Conservation (phyloP, 2,329 filamentous ascomycete genomes). For the Leptographium wingfieldii region DNA sequence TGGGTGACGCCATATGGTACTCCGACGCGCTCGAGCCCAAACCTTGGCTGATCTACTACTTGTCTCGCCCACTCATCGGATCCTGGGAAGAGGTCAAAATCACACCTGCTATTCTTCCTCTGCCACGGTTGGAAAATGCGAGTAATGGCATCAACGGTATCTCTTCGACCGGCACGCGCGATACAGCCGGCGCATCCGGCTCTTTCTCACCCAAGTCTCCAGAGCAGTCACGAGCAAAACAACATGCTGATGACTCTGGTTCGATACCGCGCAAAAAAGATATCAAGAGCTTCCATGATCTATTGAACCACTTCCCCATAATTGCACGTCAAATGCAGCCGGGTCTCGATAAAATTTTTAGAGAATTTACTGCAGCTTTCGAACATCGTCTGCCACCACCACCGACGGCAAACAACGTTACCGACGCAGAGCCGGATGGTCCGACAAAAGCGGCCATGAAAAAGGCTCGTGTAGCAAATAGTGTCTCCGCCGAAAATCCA, state of each 20-base stretch:
- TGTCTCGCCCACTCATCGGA: conserved; percentile 78
- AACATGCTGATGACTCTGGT: conserved; percentile 21
- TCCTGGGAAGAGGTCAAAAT: conserved; percentile 66
- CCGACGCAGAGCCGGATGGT: conserved; percentile 45
- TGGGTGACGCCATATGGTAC: conserved; percentile 78
- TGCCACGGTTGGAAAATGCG: neutral
- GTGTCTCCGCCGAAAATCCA: conserved; percentile 19
- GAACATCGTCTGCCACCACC: conserved; percentile 74
- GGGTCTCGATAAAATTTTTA: conserved; percentile 77
- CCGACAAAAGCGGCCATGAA: conserved; percentile 43
- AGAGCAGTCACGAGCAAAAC: neutral
- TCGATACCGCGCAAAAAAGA: conserved; percentile 64
- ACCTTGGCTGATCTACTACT: conserved; percentile 95
- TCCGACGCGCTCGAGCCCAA: conserved; percentile 78
- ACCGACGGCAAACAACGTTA: conserved; percentile 46
- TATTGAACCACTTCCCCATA: conserved; percentile 85
- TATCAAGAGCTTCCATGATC: conserved; percentile 78
- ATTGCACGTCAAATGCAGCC: conserved; percentile 94
- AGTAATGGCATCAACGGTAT: neutral
- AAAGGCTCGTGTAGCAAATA: conserved; percentile 41
- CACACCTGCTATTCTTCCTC: conserved; percentile 47
- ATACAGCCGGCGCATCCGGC: conserved; percentile 8
- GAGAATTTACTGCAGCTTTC: conserved; percentile 76
- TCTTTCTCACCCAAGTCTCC: conserved; percentile 3
- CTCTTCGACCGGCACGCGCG: neutral